Conservation (phyloP, 768 basidiomycete genomes). For the Kwoniella mangroviensis region DNA sequence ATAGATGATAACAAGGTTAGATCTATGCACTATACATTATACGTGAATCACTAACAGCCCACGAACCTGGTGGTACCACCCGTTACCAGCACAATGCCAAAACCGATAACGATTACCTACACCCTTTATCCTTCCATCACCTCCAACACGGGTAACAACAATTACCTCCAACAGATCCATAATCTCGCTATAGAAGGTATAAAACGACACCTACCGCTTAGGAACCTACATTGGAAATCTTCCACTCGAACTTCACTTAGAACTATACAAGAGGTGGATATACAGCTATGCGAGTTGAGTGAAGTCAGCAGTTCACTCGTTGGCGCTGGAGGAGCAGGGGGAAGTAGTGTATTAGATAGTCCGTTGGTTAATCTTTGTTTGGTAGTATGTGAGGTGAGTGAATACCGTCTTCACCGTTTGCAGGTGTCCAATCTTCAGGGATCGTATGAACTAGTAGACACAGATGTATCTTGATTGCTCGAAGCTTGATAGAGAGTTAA, state of each 20-base stretch:
- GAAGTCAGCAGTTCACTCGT: constrained; percentile 8
- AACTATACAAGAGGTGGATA: constrained; percentile 86
- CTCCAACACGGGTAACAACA: constrained; percentile 19
- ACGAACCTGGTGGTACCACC: not conserved
- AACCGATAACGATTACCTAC: constrained; percentile 44
- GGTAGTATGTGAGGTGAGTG: constrained; percentile 80
- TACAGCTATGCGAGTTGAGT: constrained; percentile 66
- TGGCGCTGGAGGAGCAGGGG: constrained; percentile 56
- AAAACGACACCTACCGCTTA: constrained; percentile 66
- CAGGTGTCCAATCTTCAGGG: not conserved
- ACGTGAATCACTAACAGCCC: too few relatives aligned
- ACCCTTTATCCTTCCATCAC: constrained; percentile 41
- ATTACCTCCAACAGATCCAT: not conserved
- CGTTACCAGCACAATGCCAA: constrained; percentile 15
- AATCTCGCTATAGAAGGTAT: constrained; percentile 38
- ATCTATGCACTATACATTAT: not conserved
- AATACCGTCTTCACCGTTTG: not conserved
- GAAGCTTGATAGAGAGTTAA: too few relatives aligned
- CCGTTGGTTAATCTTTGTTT: constrained; percentile 86
- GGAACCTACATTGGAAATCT: constrained; percentile 92
- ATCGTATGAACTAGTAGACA: too few relatives aligned
- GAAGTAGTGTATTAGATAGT: constrained; percentile 75
- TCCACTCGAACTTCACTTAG: constrained; percentile 70
- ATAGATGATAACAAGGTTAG: not conserved
- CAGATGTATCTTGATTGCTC: too few relatives aligned